These are phyloP conservation scores for Filobasidium floriforme DNA, from an alignment of 768 basidiomycete genomes.

Conservation along the genomic window DNA sequence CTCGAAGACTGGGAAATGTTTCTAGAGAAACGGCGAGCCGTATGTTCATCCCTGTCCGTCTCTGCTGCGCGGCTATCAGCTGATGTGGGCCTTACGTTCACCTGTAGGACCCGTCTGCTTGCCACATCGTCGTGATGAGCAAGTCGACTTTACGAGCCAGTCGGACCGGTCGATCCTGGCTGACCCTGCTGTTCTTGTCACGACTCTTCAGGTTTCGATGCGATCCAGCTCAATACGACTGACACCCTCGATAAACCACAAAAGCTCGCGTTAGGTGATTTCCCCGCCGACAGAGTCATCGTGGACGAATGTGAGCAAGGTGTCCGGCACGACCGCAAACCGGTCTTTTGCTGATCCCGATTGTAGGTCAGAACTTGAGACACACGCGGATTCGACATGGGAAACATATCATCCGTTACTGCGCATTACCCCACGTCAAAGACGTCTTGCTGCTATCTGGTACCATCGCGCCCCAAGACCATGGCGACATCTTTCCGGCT, in stretches of 20 bases:
- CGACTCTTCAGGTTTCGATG: background rate
- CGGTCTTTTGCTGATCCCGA: too few relatives aligned
- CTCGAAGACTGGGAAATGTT: too few relatives aligned
- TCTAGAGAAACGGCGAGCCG: too few relatives aligned
- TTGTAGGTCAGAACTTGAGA: background rate
- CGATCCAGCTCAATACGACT: background rate
- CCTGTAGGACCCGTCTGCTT: too few relatives aligned
- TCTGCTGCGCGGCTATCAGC: too few relatives aligned
- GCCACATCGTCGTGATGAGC: background rate
- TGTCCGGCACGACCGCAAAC: too few relatives aligned
- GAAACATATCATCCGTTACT: background rate
- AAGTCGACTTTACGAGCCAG: background rate
- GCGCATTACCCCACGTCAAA: background rate
- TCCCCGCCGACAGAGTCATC: background rate
- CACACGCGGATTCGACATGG: background rate
- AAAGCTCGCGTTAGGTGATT: background rate
- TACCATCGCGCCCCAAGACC: background rate
- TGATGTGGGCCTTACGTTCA: too few relatives aligned
- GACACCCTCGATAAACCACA: background rate
- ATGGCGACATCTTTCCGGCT: background rate
- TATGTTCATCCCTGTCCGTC: too few relatives aligned
- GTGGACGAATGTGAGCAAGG: background rate
- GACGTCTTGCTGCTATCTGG: background rate
- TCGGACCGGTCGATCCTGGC: background rate
- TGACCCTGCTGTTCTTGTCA: background rate